phyloP scores from a whole-genome alignment of 768 basidiomycete genomes.

The Russula sp. region DNA sequence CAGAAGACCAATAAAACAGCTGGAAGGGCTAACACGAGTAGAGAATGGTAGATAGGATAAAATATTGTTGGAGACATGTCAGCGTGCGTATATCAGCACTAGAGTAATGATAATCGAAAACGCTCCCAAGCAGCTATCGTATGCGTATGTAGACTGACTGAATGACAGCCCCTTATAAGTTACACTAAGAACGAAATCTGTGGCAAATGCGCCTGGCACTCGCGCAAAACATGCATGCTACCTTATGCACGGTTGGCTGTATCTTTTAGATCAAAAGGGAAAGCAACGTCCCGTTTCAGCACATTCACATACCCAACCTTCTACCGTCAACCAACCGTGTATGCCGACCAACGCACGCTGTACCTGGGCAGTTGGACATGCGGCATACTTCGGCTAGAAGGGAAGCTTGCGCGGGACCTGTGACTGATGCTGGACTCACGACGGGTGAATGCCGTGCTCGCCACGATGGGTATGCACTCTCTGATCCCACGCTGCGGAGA shows the following conservation, averaged over 20 bases:
- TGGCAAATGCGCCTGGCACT: not conserved
- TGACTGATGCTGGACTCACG: not conserved
- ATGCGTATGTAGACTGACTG: not conserved
- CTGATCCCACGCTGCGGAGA: constrained; percentile 1
- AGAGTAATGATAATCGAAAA: not conserved
- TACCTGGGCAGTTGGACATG: not conserved
- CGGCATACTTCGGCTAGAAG: constrained; percentile 37
- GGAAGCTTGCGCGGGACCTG: constrained; percentile 39
- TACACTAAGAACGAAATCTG: not conserved
- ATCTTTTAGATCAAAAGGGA: not conserved
- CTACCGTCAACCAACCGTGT: not conserved
- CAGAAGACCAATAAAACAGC: not conserved
- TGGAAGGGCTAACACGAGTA: not conserved
- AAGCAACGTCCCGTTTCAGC: not conserved
- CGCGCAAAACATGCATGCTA: not conserved
- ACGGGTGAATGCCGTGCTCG: constrained; percentile 4
- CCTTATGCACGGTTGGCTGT: constrained; percentile 1
- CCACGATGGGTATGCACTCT: constrained; percentile 3
- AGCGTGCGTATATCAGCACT: not conserved
- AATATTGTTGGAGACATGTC: constrained; percentile 43
- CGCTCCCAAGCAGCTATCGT: not conserved
- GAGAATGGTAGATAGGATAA: not conserved
- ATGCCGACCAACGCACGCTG: not conserved
- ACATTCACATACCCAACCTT: not conserved
- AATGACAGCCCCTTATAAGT: constrained; percentile 3